A percentile compares a stretch with the other conserved stretches of the same genome.
Conservation (phyloP, 2,329 filamentous ascomycete species). For the Trichoderma sp. region DNA sequence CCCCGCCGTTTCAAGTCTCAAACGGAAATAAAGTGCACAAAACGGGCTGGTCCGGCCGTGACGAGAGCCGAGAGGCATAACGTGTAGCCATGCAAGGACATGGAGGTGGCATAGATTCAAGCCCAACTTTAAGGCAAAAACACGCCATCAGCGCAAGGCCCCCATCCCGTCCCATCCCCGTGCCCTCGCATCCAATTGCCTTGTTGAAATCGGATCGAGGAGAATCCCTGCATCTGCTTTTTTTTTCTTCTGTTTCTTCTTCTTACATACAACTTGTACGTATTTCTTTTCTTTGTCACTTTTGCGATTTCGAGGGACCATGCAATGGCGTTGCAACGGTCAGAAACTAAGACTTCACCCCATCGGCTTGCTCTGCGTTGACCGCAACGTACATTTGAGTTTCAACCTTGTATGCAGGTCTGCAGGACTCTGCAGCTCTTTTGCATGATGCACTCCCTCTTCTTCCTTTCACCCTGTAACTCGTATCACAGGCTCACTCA, state of each 20-base stretch:
- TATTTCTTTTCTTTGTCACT: neutral
- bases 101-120: neutral
- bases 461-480: neutral
- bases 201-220: neutral
- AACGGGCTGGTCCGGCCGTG: neutral
- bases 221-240: neutral
- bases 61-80: neutral
- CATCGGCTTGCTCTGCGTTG: neutral
- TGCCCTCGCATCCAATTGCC: neutral
- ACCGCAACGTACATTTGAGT: neutral
- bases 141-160: conserved; percentile 4
- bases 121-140: neutral
- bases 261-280: neutral
- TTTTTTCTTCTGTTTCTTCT: neutral
- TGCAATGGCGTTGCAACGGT: neutral
- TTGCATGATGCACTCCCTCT: neutral
- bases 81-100: neutral
- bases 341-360: neutral
- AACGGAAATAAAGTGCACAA: neutral
- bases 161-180: neutral
- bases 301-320: neutral
- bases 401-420: neutral
- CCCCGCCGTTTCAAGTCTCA: conserved; percentile 8
- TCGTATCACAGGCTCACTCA: neutral
- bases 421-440: neutral